Base-by-base conservation (phyloP, 768 basidiomycete species). In the Chlorophyllum brunneum region DNA sequence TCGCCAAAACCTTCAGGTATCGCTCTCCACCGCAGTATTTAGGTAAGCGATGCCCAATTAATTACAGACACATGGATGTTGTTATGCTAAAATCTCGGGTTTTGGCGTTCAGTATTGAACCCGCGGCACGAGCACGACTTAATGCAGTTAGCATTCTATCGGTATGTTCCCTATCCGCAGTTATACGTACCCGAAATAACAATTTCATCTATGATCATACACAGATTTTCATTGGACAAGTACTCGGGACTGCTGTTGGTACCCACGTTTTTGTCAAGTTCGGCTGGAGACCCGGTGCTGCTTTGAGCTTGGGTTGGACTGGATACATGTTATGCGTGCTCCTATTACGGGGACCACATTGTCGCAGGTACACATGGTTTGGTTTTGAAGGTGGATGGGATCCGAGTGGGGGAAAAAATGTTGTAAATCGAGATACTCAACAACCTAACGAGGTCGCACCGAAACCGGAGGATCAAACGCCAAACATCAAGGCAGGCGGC, bases 71-170 rank as follows among this genome's bases (percentile, higher is more conserved):
- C 13, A 5, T 22, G 7, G 11, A 49, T 5, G 4, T 38, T 27
- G 16, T 27, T 30, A 22, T 13, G 13, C 1, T 11, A 34, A 6
- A 5, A 34, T 29, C 11, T n/a, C n/a, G n/a, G n/a, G n/a, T n/a
- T 33, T 23, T 26, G 8, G 30, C 31, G 39, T 30, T 45, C 22
- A 76, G 76, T 4, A 77, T 79, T 11, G 67, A 69, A 4, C 56
- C 65, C 0, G 59, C 70, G 6, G 86, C 87, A 2, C 69, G 85
- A 40, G 78, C 91, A 4, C 77, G 91, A 26, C 59, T 95, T 9
- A 92, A 93, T 57, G 89, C 91, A 1, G 76, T 91, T 38, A 73
- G 83, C 39, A 78, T 93, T 40, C 71, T 92, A 48, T 81, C 83
- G 2, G 86, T 85, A 61, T 56, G 76, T 64, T 29, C 13, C 15